Evolutionary conservation across 1,284 basidiomycete genomes (phyloP).

Genomic region (Trametes polyzona): DNA sequence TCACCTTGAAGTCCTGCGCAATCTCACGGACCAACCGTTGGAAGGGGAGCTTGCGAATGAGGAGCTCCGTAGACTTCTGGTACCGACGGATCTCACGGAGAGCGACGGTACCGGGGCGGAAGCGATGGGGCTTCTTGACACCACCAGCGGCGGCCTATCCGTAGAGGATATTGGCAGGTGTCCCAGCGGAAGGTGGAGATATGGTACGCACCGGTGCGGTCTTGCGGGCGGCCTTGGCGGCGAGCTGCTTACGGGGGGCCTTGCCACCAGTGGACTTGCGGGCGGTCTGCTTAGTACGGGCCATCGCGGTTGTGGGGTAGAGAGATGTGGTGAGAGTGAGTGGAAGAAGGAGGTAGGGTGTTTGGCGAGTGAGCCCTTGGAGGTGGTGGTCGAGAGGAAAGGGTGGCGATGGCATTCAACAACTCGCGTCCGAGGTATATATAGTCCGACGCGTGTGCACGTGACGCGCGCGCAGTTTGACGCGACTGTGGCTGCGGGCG

Average conservation of each 20-base stretch:
- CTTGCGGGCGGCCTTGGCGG: constrained; percentile 81
- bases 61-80: constrained; percentile 94
- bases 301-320: constrained; percentile 37
- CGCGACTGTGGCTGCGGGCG: constrained; percentile 32
- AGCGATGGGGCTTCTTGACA: constrained; percentile 97
- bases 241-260: constrained; percentile 90
- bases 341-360: constrained; percentile 10
- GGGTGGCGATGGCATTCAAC: constrained; percentile 27
- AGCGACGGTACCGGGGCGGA: constrained; percentile 97
- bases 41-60: constrained; percentile 94
- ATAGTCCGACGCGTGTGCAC: constrained; percentile 31
- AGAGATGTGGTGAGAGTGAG: constrained; percentile 6
- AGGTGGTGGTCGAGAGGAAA: constrained; percentile 28
- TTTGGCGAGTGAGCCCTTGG: background rate
- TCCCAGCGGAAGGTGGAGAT: background rate
- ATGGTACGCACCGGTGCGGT: constrained; percentile 50
- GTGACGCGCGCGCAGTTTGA: constrained; percentile 24
- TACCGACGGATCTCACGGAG: constrained; percentile 98
- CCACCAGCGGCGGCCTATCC: constrained; percentile 72
- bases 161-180: background rate
- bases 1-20: constrained; percentile 91
- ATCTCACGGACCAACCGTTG: constrained; percentile 93
- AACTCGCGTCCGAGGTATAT: constrained; percentile 30
- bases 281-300: constrained; percentile 80
- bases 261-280: constrained; percentile 88